A percentile compares a stretch with the other conserved stretches of the same genome.
Evolutionary conservation across 345 rosid species (phyloP).

Genomic region (Eutrema japonicum): DNA sequence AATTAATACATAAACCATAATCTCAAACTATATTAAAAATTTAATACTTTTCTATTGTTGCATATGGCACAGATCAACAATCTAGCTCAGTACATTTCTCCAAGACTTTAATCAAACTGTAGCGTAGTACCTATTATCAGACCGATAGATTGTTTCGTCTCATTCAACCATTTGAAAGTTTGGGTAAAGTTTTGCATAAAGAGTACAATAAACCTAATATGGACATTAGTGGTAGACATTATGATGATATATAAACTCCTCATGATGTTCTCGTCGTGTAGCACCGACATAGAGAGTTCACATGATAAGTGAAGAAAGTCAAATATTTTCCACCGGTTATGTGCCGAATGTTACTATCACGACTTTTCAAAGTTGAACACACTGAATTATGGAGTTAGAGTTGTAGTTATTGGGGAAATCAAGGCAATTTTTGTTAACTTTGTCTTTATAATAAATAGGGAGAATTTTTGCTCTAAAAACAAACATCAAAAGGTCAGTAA

Average conservation of each 20-base stretch:
- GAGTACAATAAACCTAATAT: not conserved
- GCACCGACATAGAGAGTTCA: not conserved
- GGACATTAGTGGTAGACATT: not conserved
- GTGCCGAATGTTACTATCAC: not conserved
- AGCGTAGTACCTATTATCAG: too few species aligned
- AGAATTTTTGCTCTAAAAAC: not conserved
- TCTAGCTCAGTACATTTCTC: too few species aligned
- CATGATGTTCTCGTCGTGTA: not conserved
- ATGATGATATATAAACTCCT: not conserved
- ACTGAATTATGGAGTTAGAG: not conserved
- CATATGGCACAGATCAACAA: too few species aligned
- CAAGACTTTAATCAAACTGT: too few species aligned
- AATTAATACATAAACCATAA: too few species aligned
- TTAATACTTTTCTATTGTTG: too few species aligned
- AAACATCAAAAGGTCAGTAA: not conserved
- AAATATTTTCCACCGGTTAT: not conserved
- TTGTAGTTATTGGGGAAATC: not conserved
- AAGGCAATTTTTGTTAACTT: not conserved
- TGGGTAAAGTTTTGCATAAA: too few species aligned
- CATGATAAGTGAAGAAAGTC: not conserved
- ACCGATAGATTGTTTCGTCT: not conserved
- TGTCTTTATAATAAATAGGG: constrained; percentile 11
- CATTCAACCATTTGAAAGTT: not conserved
- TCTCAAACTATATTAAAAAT: too few species aligned
- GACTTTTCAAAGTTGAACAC: not conserved